A percentile compares a stretch with the other conserved stretches of the same genome.
phyloP scores from a whole-genome alignment of 2,329 filamentous ascomycete species.

The Alternaria sp. region DNA sequence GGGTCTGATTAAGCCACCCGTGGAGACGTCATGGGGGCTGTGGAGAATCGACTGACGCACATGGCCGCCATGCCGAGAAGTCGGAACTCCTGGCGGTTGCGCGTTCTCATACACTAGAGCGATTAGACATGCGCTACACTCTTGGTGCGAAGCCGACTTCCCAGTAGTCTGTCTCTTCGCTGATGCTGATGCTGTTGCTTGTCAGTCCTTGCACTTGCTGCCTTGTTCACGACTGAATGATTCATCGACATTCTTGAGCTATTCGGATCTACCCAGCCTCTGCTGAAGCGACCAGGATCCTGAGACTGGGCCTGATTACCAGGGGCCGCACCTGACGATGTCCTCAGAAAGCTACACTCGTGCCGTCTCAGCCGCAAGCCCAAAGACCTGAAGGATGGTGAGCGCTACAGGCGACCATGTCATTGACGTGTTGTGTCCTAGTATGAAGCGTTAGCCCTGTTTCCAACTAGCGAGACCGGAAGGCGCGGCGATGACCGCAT shows the following conservation, averaged over 20 bases:
- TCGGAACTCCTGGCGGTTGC: conserved; percentile 23
- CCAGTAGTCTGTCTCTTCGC: background rate
- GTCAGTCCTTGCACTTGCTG: background rate
- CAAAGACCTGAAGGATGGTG: conserved; percentile 35
- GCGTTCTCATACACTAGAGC: conserved; percentile 19
- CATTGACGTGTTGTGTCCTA: conserved; percentile 43
- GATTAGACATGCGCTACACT: conserved; percentile 7
- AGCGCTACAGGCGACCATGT: conserved; percentile 39
- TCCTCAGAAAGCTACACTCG: conserved; percentile 19
- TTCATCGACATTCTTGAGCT: background rate
- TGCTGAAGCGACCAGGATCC: conserved; percentile 2
- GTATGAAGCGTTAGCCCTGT: conserved; percentile 15
- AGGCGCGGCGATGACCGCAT: conserved; percentile 18
- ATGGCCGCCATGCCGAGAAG: conserved; percentile 13
- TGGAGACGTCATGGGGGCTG: conserved; percentile 23
- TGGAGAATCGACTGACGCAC: conserved; percentile 21
- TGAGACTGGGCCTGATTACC: background rate
- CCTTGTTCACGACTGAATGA: background rate
- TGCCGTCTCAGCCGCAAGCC: conserved; percentile 26
- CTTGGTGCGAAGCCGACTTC: conserved; percentile 7
- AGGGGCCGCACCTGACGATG: background rate
- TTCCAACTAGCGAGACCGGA: conserved; percentile 10
- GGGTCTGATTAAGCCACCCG: conserved; percentile 14
- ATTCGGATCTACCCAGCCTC: background rate
- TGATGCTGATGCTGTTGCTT: background rate